A percentile compares a stretch with the other conserved stretches of the same genome.
Conservation (phyloP, 306 rosid species). For the Cicer cuneatum region DNA sequence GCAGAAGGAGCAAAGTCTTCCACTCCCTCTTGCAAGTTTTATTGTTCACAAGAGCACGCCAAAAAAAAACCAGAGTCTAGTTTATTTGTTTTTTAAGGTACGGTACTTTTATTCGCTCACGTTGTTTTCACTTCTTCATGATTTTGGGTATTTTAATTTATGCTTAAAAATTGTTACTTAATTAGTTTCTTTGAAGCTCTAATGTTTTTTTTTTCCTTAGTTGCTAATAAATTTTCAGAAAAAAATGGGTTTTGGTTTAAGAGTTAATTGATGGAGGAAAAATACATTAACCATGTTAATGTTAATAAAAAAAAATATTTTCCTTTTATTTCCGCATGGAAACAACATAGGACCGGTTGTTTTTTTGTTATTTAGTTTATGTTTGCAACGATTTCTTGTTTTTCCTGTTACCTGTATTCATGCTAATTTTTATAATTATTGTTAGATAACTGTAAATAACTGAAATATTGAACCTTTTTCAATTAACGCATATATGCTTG, state of each 20-base stretch:
- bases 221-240: slow-evolving; percentile 38
- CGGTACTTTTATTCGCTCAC: slow-evolving; percentile 3
- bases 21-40: slow-evolving; percentile 29
- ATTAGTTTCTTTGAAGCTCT: neutral
- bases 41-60: slow-evolving; percentile 27
- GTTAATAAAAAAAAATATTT: neutral
- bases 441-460: slow-evolving; percentile 12
- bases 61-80: slow-evolving; percentile 31
- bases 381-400: slow-evolving; percentile 52
- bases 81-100: slow-evolving; percentile 48
- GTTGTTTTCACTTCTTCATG: slow-evolving; percentile 8
- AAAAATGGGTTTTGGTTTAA: neutral
- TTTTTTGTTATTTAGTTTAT: slow-evolving; percentile 37
- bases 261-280: slow-evolving; percentile 20
- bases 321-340: slow-evolving; percentile 11
- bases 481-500: slow-evolving; percentile 17
- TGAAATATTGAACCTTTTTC: slow-evolving; percentile 24
- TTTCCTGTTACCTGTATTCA: slow-evolving; percentile 34
- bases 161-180: slow-evolving; percentile 37
- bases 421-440: slow-evolving; percentile 33
- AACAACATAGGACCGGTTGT: slow-evolving; percentile 43
- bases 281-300: slow-evolving; percentile 10
- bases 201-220: slow-evolving; percentile 30
- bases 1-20: slow-evolving; percentile 50
- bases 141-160: slow-evolving; percentile 31